Base-by-base conservation (phyloP, 805 yeast genomes). In the Lachancea mirantina region DNA sequence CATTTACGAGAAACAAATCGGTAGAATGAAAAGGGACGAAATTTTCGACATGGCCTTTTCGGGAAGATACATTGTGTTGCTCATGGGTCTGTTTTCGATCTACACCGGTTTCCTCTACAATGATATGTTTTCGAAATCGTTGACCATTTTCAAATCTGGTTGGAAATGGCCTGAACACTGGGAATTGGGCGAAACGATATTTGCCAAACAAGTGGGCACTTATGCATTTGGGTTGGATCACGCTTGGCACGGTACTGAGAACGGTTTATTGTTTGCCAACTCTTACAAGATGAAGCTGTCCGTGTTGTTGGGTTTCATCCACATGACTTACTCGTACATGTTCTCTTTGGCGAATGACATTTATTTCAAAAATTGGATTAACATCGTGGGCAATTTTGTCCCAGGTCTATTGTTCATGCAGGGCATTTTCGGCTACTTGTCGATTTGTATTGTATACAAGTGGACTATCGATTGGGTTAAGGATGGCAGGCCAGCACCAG, bases 221-320 rank as follows among this genome's bases (percentile, higher is more conserved):
- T 79, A 79, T 46, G 62, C 74, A 17, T 57, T 77, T 36, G 88
- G 88, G 36, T 54, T 79, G 30, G 88, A 80, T 58, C 72, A 75
- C 57, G 75, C 72, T 10, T 80, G 88, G 88, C 88, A 80, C 51
- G 85, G 85, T n/a, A 61, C 85, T 19, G 88, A 80, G 39, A 80
- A 79, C 50, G 76, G 74, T 19, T 60, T 80, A 35, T 55, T 80
- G 31, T 80, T 80, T 52, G 64, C 82, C 19, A 80, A 80, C 51
- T 79, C 87, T 0, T 78, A 76, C 57, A 80, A 80, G 55, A 80
- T 80, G 88, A 80, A 80, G 46, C 58, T 80, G 37, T 79, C 87
- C 1, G 75, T 80, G 39, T 61, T 80, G 36, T 76, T 80, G 82
- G 88, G 88, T 16, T 79, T 74, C 50, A 61, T 70, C 28, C 88